These are phyloP conservation scores for Penicillium sp. DNA, from an alignment of 2,329 filamentous ascomycete genomes.

Conservation along the genomic window DNA sequence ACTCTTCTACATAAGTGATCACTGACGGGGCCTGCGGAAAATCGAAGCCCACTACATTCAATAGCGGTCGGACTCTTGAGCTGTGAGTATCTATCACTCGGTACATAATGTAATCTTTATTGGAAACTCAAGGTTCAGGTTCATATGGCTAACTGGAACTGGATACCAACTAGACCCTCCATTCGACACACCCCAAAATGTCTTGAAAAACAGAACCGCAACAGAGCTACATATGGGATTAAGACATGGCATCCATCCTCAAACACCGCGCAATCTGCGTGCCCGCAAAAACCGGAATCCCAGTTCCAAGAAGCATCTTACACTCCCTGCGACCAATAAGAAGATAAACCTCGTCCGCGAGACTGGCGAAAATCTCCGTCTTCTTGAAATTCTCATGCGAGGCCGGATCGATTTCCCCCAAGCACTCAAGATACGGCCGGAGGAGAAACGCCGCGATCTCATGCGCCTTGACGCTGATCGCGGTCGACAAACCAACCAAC, in stretches of 20 bases:
- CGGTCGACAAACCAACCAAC: neutral
- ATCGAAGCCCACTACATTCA: too few relatives aligned
- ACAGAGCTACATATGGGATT: neutral
- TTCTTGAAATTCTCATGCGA: neutral
- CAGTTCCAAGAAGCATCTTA: neutral
- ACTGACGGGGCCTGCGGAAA: too few relatives aligned
- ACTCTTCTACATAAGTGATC: too few relatives aligned
- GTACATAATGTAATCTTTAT: too few relatives aligned
- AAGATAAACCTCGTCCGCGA: neutral
- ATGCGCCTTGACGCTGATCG: neutral
- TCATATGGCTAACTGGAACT: too few relatives aligned
- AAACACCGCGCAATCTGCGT: neutral
- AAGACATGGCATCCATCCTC: neutral
- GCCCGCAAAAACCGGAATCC: neutral
- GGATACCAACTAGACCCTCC: too few relatives aligned
- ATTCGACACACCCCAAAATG: too few relatives aligned
- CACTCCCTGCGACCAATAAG: neutral
- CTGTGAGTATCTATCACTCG: too few relatives aligned
- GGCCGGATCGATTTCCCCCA: neutral
- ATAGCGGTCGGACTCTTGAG: too few relatives aligned
- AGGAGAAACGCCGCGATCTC: neutral
- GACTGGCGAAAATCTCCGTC: neutral
- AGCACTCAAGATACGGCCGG: neutral
- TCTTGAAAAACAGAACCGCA: too few relatives aligned
- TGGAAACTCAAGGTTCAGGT: too few relatives aligned